Evolutionary conservation across 1,139 yeast species (phyloP).

Genomic region (Magnusiomyces sp.): DNA sequence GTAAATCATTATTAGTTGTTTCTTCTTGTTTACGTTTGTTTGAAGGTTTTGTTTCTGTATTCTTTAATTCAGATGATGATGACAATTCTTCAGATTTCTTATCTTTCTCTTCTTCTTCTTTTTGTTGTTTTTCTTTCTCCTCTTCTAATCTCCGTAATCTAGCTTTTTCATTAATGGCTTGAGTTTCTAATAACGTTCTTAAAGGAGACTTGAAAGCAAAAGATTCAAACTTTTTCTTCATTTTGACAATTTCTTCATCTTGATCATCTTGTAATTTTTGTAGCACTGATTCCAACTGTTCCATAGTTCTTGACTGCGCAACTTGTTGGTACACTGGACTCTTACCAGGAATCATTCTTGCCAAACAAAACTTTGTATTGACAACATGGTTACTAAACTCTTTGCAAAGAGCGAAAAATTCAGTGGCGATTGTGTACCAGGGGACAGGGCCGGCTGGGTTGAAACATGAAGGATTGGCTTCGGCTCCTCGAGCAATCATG

Average conservation of each 20-base stretch:
- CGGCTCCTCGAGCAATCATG: constrained; percentile 92
- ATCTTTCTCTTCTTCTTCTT: neutral
- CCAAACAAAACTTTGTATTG: constrained; percentile 72
- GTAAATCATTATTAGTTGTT: too few species aligned
- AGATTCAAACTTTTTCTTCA: neutral
- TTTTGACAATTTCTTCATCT: neutral
- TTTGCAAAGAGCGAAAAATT: constrained; percentile 48
- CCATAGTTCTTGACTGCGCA: constrained; percentile 48
- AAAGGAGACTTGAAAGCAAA: neutral
- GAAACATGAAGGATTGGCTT: constrained; percentile 76
- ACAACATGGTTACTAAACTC: constrained; percentile 53
- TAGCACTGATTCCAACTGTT: constrained; percentile 26
- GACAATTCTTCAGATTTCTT: too few species aligned
- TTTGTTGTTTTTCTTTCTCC: neutral
- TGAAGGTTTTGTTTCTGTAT: too few species aligned
- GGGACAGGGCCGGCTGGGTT: constrained; percentile 29
- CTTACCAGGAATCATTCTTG: constrained; percentile 76
- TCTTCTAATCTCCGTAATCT: neutral
- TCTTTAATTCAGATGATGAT: too few species aligned
- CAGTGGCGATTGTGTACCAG: constrained; percentile 49
- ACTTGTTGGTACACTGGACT: constrained; percentile 50
- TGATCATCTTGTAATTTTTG: too few species aligned
- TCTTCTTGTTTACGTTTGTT: too few species aligned
- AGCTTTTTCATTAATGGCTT: too few species aligned
- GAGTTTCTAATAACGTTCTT: neutral